Base-by-base conservation (phyloP, 148 eudicot species). In the Diospyros lotus region DNA sequence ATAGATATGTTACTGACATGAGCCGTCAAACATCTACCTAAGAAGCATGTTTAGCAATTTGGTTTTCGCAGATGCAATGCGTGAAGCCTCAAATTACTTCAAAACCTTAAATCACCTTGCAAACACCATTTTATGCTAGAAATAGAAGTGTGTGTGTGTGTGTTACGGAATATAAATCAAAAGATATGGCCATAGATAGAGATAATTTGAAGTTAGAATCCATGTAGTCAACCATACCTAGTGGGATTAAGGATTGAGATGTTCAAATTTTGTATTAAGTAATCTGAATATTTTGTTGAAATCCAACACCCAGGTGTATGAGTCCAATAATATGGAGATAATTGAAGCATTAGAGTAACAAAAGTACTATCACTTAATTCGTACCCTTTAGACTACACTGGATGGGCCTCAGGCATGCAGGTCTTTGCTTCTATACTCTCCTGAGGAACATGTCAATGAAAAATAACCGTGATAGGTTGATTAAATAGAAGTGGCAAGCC, bases 351-450 rank as follows among this genome's bases (percentile, higher is more conserved):
- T 62, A 50, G 60, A 46, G 4, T 45, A 51, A 50, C 14, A 67
- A 18, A 41, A 40, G n/a, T 53, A 42, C n/a, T 14, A n/a, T 11
- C 73, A 50, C 42, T 42, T 44, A 28, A 28, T 28, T 18, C 71
- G 41, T 87, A 92, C 98, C 98, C 75, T 61, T 82, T 62, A 71
- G 79, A 75, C 90, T 55, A 67, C 96, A 85, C 64, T 76, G 89
- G 66, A 95, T 86, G 66, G 99, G 97, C 88, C 88, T 86, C 64
- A 92, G 79, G 74, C 86, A 90, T 43, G 85, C 81, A 45, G 96
- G 90, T 73, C 92, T 89, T 84, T 92, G 98, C 83, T 86, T 87
- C 88, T 92, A 93, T 41, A 86, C 89, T 72, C 86, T 86, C 81
- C 97, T 90, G 84, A 43, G 5, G 55, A 81, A 58, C 63, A 63